Conservation (phyloP, 192 early-diverging fungal genomes). For the Phlyctochytrium arcticum region DNA sequence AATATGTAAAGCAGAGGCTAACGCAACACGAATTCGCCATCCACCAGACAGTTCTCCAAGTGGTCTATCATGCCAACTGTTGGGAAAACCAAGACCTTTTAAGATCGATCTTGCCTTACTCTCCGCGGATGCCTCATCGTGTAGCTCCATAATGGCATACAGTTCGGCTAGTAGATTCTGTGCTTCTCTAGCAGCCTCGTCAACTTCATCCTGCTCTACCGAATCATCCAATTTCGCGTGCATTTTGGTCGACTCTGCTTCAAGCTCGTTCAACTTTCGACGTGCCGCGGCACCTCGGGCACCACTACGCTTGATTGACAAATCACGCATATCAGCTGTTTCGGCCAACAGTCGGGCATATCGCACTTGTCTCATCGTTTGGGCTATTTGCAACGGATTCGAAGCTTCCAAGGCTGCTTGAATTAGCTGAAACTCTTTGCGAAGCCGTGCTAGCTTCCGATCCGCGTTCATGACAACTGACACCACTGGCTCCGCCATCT, state of each 20-base stretch:
- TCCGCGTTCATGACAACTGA: constrained; percentile 38
- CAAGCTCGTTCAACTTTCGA: constrained; percentile 41
- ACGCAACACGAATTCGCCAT: constrained; percentile 84
- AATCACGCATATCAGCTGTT: background rate
- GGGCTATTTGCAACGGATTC: constrained; percentile 2
- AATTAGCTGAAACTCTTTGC: background rate
- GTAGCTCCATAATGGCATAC: constrained; percentile 1
- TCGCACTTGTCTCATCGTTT: constrained; percentile 15
- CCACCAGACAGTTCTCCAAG: constrained; percentile 68
- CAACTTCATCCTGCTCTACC: constrained; percentile 6
- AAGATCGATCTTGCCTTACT: constrained; percentile 68
- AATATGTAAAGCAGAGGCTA: constrained; percentile 80
- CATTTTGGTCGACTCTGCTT: constrained; percentile 71
- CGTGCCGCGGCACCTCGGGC: background rate
- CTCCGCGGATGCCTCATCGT: constrained; percentile 34
- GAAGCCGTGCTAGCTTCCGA: constrained; percentile 5
- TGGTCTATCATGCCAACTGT: constrained; percentile 50
- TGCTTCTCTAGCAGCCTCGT: background rate
- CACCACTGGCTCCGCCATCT: constrained; percentile 35
- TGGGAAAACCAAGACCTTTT: constrained; percentile 67
- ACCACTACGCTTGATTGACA: background rate
- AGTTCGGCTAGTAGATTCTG: constrained; percentile 12
- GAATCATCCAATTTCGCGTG: constrained; percentile 74
- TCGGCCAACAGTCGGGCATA: constrained; percentile 11
- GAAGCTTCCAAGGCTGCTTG: constrained; percentile 26